Evolutionary conservation across 768 basidiomycete genomes (phyloP), one percentile per base, ranked within the genome.

Genomic region (Baorangia bicolor): DNA sequence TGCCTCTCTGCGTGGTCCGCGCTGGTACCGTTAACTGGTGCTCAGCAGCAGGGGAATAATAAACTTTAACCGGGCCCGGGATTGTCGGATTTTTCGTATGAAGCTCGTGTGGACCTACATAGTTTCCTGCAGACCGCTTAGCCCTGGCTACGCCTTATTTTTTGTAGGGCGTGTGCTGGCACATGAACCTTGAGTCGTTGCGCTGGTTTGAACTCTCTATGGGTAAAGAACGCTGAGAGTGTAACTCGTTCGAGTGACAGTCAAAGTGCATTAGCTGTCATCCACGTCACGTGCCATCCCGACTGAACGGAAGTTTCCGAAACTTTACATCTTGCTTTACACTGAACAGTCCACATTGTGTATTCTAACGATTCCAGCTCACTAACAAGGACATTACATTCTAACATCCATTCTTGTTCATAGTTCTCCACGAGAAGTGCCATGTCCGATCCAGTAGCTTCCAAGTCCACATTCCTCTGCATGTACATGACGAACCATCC

Each of bases 401-500:
- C 20, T 12, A 18, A 25, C 23, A 14, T 46, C 20, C 20, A 28
- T 13, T 16, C 14, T 23, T 4, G 4, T 28, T 33, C 18, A n/a
- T 23, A 34, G 18, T 27, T 31, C 20, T 38, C n/a, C 16, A 33
- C 48, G 28, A 34, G 21, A 25, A 34, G 14, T 40, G 23, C 35
- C 57, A 86, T 87, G 85, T 61, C 81, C 8, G 90, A 92, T 66
- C 81, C 88, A 10, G 88, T 92, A 0, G 86, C 87, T 13, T 83
- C 83, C 12, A 88, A 87, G 63, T 90, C 90, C 20, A 76, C 74
- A 2, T 94, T 91, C 67, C 77, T 93, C 40, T 81, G 82, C 68
- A 88, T 84, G 82, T 94, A 93, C 75, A 93, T 92, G 91, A 86
- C 81, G 30, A 84, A 76, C 58, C 92, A 92, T 64, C 88, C 88